A percentile compares a stretch with the other conserved stretches of the same genome.
These are phyloP conservation scores for Glomus cerebriforme DNA, from an alignment of 192 early-diverging fungal genomes.

Conservation along the genomic window DNA sequence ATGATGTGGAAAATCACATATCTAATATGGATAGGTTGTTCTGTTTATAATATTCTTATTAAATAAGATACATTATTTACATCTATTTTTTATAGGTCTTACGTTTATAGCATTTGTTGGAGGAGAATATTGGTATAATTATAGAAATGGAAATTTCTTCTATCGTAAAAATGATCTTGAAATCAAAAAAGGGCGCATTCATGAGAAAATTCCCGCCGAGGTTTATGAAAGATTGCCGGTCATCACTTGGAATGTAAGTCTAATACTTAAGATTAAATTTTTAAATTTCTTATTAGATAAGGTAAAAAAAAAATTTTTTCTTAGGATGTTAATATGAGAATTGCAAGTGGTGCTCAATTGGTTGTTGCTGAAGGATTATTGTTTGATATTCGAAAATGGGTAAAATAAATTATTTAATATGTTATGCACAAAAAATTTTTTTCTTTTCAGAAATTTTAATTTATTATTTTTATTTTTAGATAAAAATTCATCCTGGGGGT, in stretches of 20 bases:
- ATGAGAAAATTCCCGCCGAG: background rate
- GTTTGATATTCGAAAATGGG: conserved; percentile 32
- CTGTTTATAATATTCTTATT: too few relatives aligned
- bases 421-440: too few relatives aligned
- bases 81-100: background rate
- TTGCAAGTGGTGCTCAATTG: conserved; percentile 4
- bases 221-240: background rate
- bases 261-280: too few relatives aligned
- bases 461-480: too few relatives aligned
- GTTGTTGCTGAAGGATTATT: conserved; percentile 24
- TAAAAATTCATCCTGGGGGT: conserved; percentile 24
- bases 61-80: background rate
- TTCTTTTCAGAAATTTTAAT: too few relatives aligned
- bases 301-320: too few relatives aligned
- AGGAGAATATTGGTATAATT: background rate
- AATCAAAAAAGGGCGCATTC: background rate
- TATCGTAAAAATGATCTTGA: background rate
- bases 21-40: background rate
- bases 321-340: background rate
- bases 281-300: too few relatives aligned
- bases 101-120: background rate
- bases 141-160: background rate
- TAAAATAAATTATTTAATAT: background rate
- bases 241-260: background rate
- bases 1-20: background rate